Evolutionary conservation across 257 asterid genomes (phyloP).

Genomic region (Datura wrightii): DNA sequence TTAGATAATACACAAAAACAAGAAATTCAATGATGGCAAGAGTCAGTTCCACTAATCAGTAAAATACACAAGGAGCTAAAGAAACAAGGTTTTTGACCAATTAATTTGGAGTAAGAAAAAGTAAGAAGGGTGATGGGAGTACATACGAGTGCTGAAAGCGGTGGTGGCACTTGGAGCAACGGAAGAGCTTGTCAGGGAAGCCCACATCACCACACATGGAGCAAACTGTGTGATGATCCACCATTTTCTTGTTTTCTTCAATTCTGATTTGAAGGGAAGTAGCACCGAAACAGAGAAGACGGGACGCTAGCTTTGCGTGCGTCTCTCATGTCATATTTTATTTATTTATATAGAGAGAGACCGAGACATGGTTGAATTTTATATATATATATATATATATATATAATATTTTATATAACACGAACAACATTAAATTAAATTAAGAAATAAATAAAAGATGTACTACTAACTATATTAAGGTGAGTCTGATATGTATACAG

Average conservation of each 20-base stretch:
- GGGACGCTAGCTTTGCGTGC: not conserved
- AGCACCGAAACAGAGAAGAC: not conserved
- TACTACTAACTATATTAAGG: not conserved
- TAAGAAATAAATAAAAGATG: not conserved
- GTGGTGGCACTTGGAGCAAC: conserved; percentile 82
- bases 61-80: not conserved
- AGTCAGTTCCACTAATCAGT: not conserved
- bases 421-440: not conserved
- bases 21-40: not conserved
- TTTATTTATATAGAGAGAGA: conserved; percentile 9
- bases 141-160: conserved; percentile 96
- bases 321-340: not conserved
- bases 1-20: not conserved
- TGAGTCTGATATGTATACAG: conserved; percentile 31
- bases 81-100: not conserved
- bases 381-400: not conserved
- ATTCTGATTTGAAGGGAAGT: not conserved
- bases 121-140: not conserved
- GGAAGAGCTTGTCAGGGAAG: conserved; percentile 87
- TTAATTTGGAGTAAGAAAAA: not conserved
- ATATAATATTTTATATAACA: not conserved
- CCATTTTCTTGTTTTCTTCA: conserved; percentile 47
- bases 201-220: conserved; percentile 98
- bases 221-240: conserved; percentile 82
- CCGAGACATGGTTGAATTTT: not conserved